Base-by-base conservation (phyloP, 805 yeast species). In the Candida chauliodis region DNA sequence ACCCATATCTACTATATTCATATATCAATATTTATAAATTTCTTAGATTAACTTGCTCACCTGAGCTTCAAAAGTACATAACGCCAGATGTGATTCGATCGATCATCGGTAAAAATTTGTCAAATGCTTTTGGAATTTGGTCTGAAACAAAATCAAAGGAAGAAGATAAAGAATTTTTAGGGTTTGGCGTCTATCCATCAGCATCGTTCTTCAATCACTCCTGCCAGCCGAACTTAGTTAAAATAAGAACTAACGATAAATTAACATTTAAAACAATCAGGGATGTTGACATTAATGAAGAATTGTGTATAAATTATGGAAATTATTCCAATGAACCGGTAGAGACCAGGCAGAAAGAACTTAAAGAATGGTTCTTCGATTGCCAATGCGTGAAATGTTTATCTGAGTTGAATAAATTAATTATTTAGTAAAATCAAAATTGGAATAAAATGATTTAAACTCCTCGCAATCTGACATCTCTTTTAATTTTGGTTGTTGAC, bases 51-150 rank as follows among this genome's bases (percentile, higher is more conserved):
- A 49, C 68, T 6, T 50, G 72, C 9, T 73, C 74, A 0, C 49
- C 51, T 1, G 44, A 44, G 14, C 47, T 70, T 20, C 66, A 63
- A 25, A 55, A 52, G 1, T 44, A 51, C 11, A 51, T 79, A 10
- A 65, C 70, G 3, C 53, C 72, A 1, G 55, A 55, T 2, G 44
- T 44, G 4, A 55, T 79, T 13, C 60, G 84, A 32, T 56, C 59
- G 11, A 68, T 76, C 2, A 59, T 76, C 34, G 87, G 86, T 2
- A 60, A 71, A 27, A 82, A 80, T 46, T 72, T 78, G 35, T 81
- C 83, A 11, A 81, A 81, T 50, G 81, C 86, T 1, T 81, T 81
- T 55, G 87, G 87, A 1, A 76, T 79, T 16, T 79, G 86, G 84
- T 76, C 80, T 34, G 55, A 53, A 8, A 41, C 46, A 8, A 41